phyloP scores from a whole-genome alignment of 2,329 filamentous ascomycete genomes.

The Chaetomium sp. region DNA sequence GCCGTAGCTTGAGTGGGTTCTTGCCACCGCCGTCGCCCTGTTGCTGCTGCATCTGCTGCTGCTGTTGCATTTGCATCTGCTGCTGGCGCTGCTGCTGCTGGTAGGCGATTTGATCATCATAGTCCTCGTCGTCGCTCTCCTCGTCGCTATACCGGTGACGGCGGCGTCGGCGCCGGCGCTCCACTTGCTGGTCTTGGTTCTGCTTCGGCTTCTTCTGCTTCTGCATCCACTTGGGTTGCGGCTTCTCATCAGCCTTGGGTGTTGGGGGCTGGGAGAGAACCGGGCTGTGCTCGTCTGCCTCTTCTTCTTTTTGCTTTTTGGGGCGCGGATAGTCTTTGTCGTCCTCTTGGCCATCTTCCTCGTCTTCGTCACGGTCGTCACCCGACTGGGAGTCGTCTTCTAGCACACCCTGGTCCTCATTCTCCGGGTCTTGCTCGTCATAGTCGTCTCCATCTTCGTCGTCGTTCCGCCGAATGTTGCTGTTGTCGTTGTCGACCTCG shows the following conservation, averaged over 20 bases:
- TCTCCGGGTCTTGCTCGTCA: conserved; percentile 35
- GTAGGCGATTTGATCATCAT: conserved; percentile 31
- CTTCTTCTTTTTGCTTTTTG: conserved; percentile 28
- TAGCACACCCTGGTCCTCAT: conserved; percentile 32
- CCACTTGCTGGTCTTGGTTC: conserved; percentile 33
- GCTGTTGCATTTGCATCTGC: conserved; percentile 35
- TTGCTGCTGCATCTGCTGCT: conserved; percentile 38
- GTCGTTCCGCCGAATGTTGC: conserved; percentile 25
- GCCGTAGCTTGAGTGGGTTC: conserved; percentile 67
- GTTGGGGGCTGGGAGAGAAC: conserved; percentile 39
- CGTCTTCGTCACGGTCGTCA: conserved; percentile 33
- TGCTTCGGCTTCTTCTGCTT: conserved; percentile 35
- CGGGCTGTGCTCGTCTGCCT: conserved; percentile 34
- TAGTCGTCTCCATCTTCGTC: conserved; percentile 33
- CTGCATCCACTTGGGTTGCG: conserved; percentile 40
- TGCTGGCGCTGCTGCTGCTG: conserved; percentile 34
- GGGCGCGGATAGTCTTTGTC: conserved; percentile 23
- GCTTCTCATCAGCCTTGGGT: conserved; percentile 40
- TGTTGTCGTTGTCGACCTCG: conserved; percentile 21
- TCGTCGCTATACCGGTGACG: conserved; percentile 28
- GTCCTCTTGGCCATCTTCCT: conserved; percentile 24
- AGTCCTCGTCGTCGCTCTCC: conserved; percentile 32
- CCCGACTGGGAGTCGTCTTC: conserved; percentile 34
- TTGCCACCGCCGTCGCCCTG: conserved; percentile 45
- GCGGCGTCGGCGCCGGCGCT: conserved; percentile 26